Conservation (phyloP, 148 eudicot genomes). For the Arbutus unedo region DNA sequence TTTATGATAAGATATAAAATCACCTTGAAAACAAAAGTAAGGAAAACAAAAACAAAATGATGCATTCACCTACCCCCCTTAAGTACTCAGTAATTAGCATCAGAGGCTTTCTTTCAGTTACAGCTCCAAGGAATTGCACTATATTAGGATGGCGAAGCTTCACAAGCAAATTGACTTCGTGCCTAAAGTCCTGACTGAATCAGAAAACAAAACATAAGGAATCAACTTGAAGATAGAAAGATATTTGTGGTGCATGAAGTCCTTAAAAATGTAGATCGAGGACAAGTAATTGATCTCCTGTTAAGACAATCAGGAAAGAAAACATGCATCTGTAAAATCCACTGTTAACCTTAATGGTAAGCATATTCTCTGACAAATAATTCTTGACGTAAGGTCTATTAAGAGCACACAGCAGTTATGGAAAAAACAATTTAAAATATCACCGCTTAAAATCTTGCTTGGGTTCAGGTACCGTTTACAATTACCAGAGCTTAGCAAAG, state of each 20-base stretch:
- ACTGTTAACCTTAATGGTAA: not conserved
- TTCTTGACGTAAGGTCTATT: not conserved
- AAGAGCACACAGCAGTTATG: not conserved
- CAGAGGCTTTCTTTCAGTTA: conserved; percentile 89
- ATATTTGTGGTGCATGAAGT: not conserved
- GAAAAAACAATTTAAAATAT: not conserved
- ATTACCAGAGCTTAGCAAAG: not conserved
- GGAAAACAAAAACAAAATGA: not conserved
- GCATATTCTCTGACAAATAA: not conserved
- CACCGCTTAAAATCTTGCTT: not conserved
- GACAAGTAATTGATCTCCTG: conserved; percentile 7
- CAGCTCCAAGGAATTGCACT: conserved; percentile 99
- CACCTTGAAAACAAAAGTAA: not conserved
- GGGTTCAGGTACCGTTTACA: not conserved
- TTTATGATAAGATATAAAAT: not conserved
- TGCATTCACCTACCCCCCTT: conserved; percentile 62
- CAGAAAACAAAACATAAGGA: conserved; percentile 15
- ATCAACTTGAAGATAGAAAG: not conserved
- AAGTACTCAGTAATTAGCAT: conserved; percentile 93
- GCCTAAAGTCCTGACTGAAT: conserved; percentile 95
- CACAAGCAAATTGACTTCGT: conserved; percentile 93
- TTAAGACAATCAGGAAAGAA: not conserved
- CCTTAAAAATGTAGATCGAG: not conserved
- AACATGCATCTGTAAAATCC: not conserved
- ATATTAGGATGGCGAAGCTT: conserved; percentile 99